phyloP scores from a whole-genome alignment of 2,329 filamentous ascomycete genomes.

The Hypocrella siamensis region DNA sequence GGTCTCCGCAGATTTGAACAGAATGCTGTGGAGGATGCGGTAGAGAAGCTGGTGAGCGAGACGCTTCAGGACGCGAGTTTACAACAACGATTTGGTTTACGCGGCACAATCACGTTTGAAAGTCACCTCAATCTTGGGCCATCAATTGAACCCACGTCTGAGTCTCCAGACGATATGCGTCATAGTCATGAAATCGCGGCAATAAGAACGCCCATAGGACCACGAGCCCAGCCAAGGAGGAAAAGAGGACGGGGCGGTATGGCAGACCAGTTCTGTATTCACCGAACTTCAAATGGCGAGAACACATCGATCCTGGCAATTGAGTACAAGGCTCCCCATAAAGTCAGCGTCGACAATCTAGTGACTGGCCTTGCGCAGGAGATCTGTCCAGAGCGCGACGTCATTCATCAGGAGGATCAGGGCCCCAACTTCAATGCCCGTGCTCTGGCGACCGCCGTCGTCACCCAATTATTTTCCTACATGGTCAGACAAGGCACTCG shows the following conservation, averaged over 20 bases:
- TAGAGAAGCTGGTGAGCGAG: constrained; percentile 15
- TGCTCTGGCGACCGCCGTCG: constrained; percentile 16
- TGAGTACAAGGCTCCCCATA: constrained; percentile 23
- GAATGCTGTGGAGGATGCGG: constrained; percentile 19
- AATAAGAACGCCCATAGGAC: neutral
- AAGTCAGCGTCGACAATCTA: constrained; percentile 17
- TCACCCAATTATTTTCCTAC: constrained; percentile 24
- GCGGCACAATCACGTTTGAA: constrained; percentile 18
- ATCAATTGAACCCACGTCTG: constrained; percentile 9
- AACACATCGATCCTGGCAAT: constrained; percentile 10
- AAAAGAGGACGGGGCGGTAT: constrained; percentile 12
- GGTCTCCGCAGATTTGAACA: constrained; percentile 17
- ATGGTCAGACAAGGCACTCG: constrained; percentile 19
- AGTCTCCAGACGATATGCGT: constrained; percentile 10
- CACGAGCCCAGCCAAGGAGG: constrained; percentile 4
- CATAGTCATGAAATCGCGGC: constrained; percentile 2
- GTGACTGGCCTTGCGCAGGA: constrained; percentile 15
- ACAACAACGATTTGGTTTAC: constrained; percentile 13
- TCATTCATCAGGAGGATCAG: constrained; percentile 16
- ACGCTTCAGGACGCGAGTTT: constrained; percentile 12
- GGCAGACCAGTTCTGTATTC: constrained; percentile 17
- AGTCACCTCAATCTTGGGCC: constrained; percentile 18
- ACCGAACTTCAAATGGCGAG: constrained; percentile 3
- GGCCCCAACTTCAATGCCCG: constrained; percentile 13
- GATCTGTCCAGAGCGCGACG: constrained; percentile 15